Evolutionary conservation across 169 alveolate genomes (phyloP).

Genomic region (Plasmodium sp.): DNA sequence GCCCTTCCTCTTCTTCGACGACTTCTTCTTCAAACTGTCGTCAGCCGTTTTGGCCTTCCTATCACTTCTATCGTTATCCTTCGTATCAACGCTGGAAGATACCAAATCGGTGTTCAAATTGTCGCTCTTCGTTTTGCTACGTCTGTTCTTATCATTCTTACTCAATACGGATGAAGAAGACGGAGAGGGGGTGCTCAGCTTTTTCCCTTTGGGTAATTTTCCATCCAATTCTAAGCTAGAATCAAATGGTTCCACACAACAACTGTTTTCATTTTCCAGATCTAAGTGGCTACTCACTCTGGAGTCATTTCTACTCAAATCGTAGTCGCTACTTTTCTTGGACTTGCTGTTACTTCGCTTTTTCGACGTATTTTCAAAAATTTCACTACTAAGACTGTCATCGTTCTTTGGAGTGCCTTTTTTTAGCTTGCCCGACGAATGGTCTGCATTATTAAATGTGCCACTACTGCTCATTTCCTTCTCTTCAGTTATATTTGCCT

Average conservation of each 20-base stretch:
- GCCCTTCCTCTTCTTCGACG: conserved; percentile 40
- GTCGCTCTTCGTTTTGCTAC: conserved; percentile 9
- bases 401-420: conserved; percentile 35
- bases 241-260: neutral
- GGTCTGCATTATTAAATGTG: conserved; percentile 1
- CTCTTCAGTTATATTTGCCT: neutral
- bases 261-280: conserved; percentile 1
- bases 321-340: conserved; percentile 22
- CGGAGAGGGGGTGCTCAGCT: neutral
- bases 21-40: conserved; percentile 27
- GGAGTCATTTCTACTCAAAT: conserved; percentile 52
- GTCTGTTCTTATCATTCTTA: conserved; percentile 42
- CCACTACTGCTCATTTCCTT: neutral
- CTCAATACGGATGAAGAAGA: conserved; percentile 9
- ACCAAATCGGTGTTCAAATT: neutral
- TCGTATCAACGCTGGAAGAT: conserved; percentile 37
- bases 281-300: conserved; percentile 13
- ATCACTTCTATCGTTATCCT: conserved; percentile 28
- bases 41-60: conserved; percentile 34
- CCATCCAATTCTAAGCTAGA: neutral
- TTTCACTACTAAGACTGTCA: neutral
- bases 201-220: conserved; percentile 41
- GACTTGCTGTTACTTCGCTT: conserved; percentile 10
- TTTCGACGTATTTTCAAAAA: conserved; percentile 5
- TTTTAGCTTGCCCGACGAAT: neutral